These are phyloP conservation scores for Symbiodinium pilosum DNA, from an alignment of 73 alveolate genomes.

Conservation along the genomic window DNA sequence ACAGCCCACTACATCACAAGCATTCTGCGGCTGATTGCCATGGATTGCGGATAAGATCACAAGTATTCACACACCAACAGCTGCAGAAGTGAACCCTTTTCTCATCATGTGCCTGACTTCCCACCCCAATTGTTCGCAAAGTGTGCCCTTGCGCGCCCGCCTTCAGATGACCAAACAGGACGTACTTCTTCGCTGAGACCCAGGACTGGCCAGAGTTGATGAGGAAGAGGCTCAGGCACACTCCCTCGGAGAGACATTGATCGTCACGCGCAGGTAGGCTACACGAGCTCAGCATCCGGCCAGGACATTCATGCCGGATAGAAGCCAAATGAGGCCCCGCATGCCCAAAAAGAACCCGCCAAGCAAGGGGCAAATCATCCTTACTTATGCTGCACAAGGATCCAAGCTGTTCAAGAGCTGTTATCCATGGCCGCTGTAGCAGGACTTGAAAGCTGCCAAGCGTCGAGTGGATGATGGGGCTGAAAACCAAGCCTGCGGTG, in stretches of 20 bases:
- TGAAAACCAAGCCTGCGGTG: slow-evolving; percentile 37
- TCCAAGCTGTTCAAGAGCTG: background rate
- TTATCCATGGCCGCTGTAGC: background rate
- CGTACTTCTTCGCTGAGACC: slow-evolving; percentile 76
- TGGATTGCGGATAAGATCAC: no score
- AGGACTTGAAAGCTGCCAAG: background rate
- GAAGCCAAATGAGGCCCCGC: slow-evolving; percentile 52
- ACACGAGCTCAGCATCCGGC: background rate
- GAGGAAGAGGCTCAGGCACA: slow-evolving; percentile 80
- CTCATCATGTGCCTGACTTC: no score
- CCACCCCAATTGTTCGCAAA: no score
- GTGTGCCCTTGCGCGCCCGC: background rate
- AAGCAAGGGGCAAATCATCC: slow-evolving; percentile 86
- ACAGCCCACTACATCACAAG: no score
- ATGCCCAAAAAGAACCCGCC: slow-evolving; percentile 84
- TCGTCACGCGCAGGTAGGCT: no score
- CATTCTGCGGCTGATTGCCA: no score
- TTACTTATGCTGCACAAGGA: background rate
- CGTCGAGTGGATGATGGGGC: slow-evolving; percentile 76
- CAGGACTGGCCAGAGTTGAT: slow-evolving; percentile 73
- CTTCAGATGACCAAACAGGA: slow-evolving; percentile 58
- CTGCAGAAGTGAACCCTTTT: no score
- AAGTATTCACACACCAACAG: no score
- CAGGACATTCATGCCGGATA: slow-evolving; percentile 71
- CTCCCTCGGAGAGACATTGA: slow-evolving; percentile 27